Conservation (phyloP, 108 stramenopile genomes). For the Cyclostephanos tholiformis region DNA sequence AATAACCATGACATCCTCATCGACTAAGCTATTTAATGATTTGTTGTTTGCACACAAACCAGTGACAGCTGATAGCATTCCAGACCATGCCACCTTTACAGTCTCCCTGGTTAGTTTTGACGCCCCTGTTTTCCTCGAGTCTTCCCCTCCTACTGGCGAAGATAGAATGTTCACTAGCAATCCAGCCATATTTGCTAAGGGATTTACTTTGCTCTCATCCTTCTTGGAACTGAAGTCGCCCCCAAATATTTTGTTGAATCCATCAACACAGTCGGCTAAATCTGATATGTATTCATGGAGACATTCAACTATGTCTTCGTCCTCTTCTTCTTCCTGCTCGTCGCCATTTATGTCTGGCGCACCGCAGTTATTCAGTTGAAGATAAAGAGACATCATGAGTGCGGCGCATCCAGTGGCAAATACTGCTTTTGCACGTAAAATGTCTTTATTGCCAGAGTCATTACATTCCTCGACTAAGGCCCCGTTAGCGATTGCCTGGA, state of each 20-base stretch:
- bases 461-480: slow-evolving; percentile 30
- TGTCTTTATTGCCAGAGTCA: slow-evolving; percentile 10
- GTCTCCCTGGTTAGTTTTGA: slow-evolving; percentile 76
- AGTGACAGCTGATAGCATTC: slow-evolving; percentile 44
- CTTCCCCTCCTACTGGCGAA: slow-evolving; percentile 65
- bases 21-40: slow-evolving; percentile 32
- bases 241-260: slow-evolving; percentile 26
- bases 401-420: slow-evolving; percentile 56
- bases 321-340: slow-evolving; percentile 49
- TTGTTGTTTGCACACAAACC: slow-evolving; percentile 9
- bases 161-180: slow-evolving; percentile 71
- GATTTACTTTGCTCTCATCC: slow-evolving; percentile 53
- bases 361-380: slow-evolving; percentile 65
- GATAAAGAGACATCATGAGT: slow-evolving; percentile 52
- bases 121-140: slow-evolving; percentile 39
- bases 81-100: slow-evolving; percentile 70
- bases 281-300: slow-evolving; percentile 67
- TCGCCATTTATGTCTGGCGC: slow-evolving; percentile 28
- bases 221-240: slow-evolving; percentile 2
- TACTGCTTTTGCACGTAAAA: slow-evolving; percentile 44
- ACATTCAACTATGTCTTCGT: slow-evolving; percentile 64
- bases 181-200: slow-evolving; percentile 61
- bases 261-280: slow-evolving; percentile 44
- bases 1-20: slow-evolving; percentile 56
- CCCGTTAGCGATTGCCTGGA: slow-evolving; percentile 44